Base-by-base conservation (phyloP, 2,329 filamentous ascomycete species). In the Aspergillus sp. region DNA sequence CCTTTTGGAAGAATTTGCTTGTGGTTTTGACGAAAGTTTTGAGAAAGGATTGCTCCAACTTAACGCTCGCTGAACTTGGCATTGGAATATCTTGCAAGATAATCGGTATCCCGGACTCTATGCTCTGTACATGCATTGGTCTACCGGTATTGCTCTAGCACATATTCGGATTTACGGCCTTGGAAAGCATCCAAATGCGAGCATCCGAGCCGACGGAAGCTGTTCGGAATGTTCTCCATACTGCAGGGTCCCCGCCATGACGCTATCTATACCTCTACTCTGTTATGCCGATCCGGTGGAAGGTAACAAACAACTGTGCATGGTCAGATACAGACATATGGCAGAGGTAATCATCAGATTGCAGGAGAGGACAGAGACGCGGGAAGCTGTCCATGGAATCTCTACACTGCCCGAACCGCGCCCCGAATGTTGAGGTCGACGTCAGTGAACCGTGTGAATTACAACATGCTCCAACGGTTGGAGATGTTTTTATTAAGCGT, bases 1-100 rank as follows among this genome's bases (percentile, higher is more conserved):
- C 12, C 55, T 61, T 3, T 46, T 63, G 26, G 55, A 63, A 41
- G 50, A 56, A 6, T 58, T 59, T 30, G 52, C 45, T 4, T 44
- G 53, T 26, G 52, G 57, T 10, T 47, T 59, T 29, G 40, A 29
- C 4, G 55, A 53, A 7, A 19, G 27, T 10, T 53, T 56, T 9
- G 51, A 57, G 32, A 46, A 49, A 35, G 56, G 53, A 38, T 41
- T 57, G 45, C 46, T 50, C 35, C 48, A 47, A 38, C 43, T 57
- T 39, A 48, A 52, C 43, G 43, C 46, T n/a, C 48, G 45, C 19
- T 54, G 46, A 57, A n/a, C 7, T 36, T 36, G n/a, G 34, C 26
- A 36, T 36, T 36, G 34, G n/a, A 19, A 36, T 36, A 36, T 36
- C n/a, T 19, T 19, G 34, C 34, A 36, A 7, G 34, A 19, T 36